Conservation (phyloP, 805 yeast species). For the Yamadazyma phyllophila region DNA sequence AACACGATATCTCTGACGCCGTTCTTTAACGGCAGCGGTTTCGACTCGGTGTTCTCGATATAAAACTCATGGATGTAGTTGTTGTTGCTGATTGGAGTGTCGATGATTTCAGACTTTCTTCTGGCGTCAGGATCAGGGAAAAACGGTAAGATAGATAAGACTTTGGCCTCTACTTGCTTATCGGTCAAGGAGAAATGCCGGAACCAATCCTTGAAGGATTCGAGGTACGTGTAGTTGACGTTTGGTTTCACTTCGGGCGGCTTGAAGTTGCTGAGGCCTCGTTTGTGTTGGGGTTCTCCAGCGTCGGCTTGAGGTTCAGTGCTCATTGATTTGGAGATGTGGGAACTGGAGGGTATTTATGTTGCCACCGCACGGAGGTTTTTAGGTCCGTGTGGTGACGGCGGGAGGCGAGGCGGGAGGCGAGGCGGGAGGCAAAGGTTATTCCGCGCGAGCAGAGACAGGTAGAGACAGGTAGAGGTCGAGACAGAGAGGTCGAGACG, state of each 20-base stretch:
- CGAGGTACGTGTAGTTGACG: constrained; percentile 3
- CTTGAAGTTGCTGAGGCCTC: constrained; percentile 3
- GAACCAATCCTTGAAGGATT: constrained; percentile 29
- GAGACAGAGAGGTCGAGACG: too few species aligned
- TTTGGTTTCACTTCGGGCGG: constrained; percentile 1
- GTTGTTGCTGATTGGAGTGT: constrained; percentile 55
- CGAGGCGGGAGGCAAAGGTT: neutral
- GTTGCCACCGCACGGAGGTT: neutral
- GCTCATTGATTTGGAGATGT: neutral
- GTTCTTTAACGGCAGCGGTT: constrained; percentile 3
- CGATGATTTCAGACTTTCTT: constrained; percentile 45
- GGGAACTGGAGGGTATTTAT: neutral
- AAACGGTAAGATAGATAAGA: constrained; percentile 59
- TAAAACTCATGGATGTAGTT: constrained; percentile 74
- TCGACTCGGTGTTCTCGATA: constrained; percentile 45
- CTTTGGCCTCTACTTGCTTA: constrained; percentile 30
- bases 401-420: neutral
- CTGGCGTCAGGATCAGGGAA: constrained; percentile 52
- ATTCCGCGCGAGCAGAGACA: too few species aligned
- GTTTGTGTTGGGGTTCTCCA: neutral
- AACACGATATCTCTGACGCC: constrained; percentile 56
- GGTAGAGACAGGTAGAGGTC: too few species aligned
- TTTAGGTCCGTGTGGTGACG: neutral
- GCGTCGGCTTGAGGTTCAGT: neutral
- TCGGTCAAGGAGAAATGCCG: constrained; percentile 27